phyloP scores from a whole-genome alignment of 139 green algal species.

The Zygnema cylindricum region DNA sequence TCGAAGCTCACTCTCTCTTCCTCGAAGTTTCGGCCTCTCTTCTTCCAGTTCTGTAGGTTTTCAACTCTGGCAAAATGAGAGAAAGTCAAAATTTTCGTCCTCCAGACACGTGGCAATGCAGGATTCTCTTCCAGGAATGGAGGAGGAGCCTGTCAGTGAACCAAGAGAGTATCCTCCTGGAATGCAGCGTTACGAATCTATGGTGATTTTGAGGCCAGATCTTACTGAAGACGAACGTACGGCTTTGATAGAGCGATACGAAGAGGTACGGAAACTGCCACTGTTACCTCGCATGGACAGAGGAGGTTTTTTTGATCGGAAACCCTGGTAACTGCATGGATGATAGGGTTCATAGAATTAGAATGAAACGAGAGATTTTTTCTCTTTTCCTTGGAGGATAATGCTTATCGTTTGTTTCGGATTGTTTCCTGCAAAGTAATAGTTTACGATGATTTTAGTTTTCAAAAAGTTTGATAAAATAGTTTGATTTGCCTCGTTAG shows the following conservation, averaged over 20 bases:
- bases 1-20: not conserved
- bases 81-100: not conserved
- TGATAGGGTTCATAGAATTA: too few species aligned
- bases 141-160: slow-evolving; percentile 38
- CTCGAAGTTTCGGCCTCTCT: not conserved
- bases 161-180: slow-evolving; percentile 49
- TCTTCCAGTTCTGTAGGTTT: not conserved
- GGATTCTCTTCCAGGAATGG: slow-evolving; percentile 49
- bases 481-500: too few species aligned
- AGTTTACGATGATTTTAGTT: too few species aligned
- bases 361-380: too few species aligned
- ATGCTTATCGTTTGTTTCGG: too few species aligned
- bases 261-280: too few species aligned
- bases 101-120: slow-evolving; percentile 34
- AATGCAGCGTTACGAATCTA: slow-evolving; percentile 48
- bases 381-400: too few species aligned
- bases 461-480: too few species aligned
- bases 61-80: not conserved
- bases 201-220: slow-evolving; percentile 59
- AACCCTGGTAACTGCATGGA: too few species aligned
- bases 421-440: too few species aligned
- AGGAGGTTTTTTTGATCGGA: too few species aligned
- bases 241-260: slow-evolving; percentile 55
- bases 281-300: too few species aligned
- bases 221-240: slow-evolving; percentile 50